Evolutionary conservation across 2,329 filamentous ascomycete genomes (phyloP).

Genomic region (Neonectria neomacrospora): DNA sequence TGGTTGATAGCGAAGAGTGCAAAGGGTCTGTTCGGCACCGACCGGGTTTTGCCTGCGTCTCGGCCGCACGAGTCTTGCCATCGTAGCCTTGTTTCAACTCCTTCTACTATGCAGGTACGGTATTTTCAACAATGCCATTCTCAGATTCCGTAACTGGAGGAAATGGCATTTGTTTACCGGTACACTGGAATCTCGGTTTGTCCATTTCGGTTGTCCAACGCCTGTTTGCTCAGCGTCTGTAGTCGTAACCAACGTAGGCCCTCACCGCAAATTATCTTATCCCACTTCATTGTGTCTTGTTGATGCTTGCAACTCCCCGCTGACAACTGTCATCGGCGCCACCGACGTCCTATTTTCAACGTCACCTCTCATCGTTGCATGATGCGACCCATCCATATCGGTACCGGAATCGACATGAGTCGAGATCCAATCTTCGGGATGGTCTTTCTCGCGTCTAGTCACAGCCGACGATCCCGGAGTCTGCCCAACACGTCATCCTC

Average conservation of each 20-base stretch:
- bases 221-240: no score
- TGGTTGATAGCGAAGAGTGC: not conserved
- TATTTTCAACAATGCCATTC: constrained; percentile 23
- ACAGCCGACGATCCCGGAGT: constrained; percentile 12
- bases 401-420: not conserved
- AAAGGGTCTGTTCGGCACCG: not conserved
- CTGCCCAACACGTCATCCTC: constrained; percentile 17
- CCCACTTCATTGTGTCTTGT: not conserved
- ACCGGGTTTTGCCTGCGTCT: constrained; percentile 26
- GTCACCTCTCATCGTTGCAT: not conserved
- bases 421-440: constrained; percentile 1
- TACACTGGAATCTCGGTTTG: not conserved
- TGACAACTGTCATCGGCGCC: not conserved
- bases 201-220: not conserved
- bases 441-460: not conserved
- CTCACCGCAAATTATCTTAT: no score
- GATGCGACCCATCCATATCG: not conserved
- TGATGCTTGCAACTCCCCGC: not conserved
- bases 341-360: not conserved
- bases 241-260: not conserved
- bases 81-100: constrained; percentile 40
- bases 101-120: no score
- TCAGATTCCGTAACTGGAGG: not conserved
- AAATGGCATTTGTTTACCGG: not conserved
- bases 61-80: constrained; percentile 42